Conservation (phyloP, 768 basidiomycete species). For the Tylopilus vinaceipallidus region DNA sequence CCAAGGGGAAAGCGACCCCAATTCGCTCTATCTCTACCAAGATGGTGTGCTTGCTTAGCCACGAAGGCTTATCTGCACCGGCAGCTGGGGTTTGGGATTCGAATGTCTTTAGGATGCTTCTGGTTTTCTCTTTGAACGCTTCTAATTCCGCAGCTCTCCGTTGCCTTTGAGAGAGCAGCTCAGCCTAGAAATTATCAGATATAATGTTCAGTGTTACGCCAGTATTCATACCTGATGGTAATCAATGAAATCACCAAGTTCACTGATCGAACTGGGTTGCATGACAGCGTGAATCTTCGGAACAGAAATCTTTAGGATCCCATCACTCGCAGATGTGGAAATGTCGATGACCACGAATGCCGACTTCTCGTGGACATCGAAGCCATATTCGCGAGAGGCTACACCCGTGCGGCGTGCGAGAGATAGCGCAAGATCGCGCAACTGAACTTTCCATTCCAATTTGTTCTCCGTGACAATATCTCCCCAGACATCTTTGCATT, state of each 20-base stretch:
- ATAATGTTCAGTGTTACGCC: background rate
- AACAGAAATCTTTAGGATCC: constrained; percentile 50
- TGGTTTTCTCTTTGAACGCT: constrained; percentile 81
- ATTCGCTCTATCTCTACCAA: constrained; percentile 60
- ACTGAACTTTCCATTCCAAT: constrained; percentile 62
- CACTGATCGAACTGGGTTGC: constrained; percentile 90
- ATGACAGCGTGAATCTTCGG: constrained; percentile 88
- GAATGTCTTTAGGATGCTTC: constrained; percentile 68
- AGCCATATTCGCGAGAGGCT: constrained; percentile 35
- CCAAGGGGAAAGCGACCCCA: constrained; percentile 89
- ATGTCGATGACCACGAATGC: constrained; percentile 87
- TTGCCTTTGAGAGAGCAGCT: constrained; percentile 70
- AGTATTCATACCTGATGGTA: constrained; percentile 61
- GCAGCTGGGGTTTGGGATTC: constrained; percentile 51
- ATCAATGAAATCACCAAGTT: constrained; percentile 87
- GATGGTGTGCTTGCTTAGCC: constrained; percentile 57
- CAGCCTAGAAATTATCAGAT: constrained; percentile 48
- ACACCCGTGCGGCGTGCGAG: constrained; percentile 59
- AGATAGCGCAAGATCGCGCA: constrained; percentile 81
- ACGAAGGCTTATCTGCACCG: constrained; percentile 35
- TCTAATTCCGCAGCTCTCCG: constrained; percentile 75
- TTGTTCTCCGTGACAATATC: constrained; percentile 44
- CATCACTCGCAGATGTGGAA: constrained; percentile 40
- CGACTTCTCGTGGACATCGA: constrained; percentile 62
- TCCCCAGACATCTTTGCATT: constrained; percentile 73